Evolutionary conservation across 768 basidiomycete species (phyloP).

Genomic region (Suillus sp.): DNA sequence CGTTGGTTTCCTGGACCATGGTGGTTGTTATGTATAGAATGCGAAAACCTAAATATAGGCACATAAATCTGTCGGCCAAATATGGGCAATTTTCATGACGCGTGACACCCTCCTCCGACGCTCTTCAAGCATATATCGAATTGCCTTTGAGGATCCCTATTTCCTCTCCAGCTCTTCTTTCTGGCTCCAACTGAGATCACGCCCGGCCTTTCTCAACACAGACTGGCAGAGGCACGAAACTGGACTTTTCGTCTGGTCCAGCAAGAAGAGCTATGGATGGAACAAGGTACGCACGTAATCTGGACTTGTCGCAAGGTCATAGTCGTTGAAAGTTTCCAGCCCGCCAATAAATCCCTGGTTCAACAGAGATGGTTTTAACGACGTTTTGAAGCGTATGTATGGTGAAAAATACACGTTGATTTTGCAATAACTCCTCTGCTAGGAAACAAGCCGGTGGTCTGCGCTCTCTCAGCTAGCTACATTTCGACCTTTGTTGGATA

Average conservation of each 20-base stretch:
- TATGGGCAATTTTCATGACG: constrained; percentile 10
- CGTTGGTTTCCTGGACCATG: not conserved
- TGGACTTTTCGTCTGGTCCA: constrained; percentile 67
- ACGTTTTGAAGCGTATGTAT: constrained; percentile 64
- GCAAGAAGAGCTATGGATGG: constrained; percentile 75
- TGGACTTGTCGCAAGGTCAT: not conserved
- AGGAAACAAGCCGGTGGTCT: constrained; percentile 88
- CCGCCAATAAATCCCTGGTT: constrained; percentile 65
- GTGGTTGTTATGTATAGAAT: not conserved
- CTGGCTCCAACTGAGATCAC: constrained; percentile 22
- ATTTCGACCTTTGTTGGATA: constrained; percentile 93
- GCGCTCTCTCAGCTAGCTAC: constrained; percentile 89
- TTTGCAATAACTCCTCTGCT: constrained; percentile 17
- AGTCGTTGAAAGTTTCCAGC: constrained; percentile 11
- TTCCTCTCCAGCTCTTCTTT: constrained; percentile 15
- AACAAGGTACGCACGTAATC: constrained; percentile 48
- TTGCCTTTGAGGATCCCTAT: constrained; percentile 3
- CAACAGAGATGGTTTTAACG: constrained; percentile 61
- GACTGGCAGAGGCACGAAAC: constrained; percentile 72
- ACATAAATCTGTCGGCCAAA: not conserved
- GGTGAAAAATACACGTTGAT: not conserved
- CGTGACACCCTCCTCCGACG: constrained; percentile 5
- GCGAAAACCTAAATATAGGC: not conserved
- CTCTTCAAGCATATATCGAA: constrained; percentile 1
- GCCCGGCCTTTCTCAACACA: constrained; percentile 19